Evolutionary conservation across 1,284 basidiomycete genomes (phyloP), one percentile per base, ranked within the genome.

Genomic region (Apiotrichum veenhuisii): DNA sequence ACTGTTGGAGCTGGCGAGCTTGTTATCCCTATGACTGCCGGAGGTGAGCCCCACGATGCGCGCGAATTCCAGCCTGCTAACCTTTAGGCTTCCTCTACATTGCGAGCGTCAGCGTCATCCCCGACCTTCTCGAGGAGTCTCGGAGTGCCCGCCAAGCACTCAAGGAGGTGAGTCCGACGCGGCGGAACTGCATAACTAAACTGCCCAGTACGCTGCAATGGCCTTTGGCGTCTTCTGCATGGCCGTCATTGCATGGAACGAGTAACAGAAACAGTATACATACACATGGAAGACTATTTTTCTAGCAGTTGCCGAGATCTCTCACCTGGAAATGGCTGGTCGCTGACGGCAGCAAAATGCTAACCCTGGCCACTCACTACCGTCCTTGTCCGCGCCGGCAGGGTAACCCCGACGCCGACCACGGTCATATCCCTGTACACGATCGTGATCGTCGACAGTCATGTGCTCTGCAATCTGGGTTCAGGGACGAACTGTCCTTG

Each of bases 31-130:
- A 90, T 90, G 64, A 77, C 76, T 67, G 90, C 92, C 30, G 90
- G 90, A 48, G 90, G 90, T 73, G 52, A 59, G 68, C 69, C 9
- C 11, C n/a, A 23, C n/a, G 25, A 40, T 40, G 5, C 20, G n/a
- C 17, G n/a, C n/a, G n/a, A 38, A 2, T 26, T 38, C 22, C 33
- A 20, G 14, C 20, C n/a, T 26, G 22, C 42, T 50, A 33, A 57
- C 52, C 11, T n/a, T n/a, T 41, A 67, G 90, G 90, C n/a, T 93
- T 92, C 79, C 80, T 93, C 70, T 92, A 93, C 77, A 92, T 92
- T 66, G 90, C 89, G 20, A 88, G 88, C 42, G 91, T 93, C 53
- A 89, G 89, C 51, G 90, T 92, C 54, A 79, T 93, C 62, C 90
- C 90, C 64, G 92, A 91, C 60, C 77, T 93, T 64, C 79, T 93